These are phyloP conservation scores for Gremmenia infestans DNA, from an alignment of 2,329 filamentous ascomycete species.

Conservation along the genomic window DNA sequence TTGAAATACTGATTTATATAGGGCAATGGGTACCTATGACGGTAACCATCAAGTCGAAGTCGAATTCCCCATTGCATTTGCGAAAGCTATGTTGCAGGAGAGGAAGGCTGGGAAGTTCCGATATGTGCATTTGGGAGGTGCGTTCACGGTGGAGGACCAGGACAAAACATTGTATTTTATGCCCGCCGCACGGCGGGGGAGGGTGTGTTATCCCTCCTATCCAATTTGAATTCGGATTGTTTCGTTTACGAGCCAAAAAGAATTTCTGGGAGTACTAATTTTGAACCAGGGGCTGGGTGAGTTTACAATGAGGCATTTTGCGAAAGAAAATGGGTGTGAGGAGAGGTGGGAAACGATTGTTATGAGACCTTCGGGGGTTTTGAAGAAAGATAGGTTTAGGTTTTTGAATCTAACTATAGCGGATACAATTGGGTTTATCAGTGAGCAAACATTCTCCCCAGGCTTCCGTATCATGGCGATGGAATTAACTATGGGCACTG, in stretches of 20 bases:
- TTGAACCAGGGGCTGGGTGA: background rate
- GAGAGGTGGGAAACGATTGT: background rate
- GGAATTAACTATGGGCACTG: background rate
- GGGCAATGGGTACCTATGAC: constrained; percentile 15
- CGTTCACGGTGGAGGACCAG: constrained; percentile 37
- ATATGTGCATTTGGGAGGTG: constrained; percentile 38
- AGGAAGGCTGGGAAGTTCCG: constrained; percentile 34
- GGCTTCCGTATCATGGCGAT: background rate
- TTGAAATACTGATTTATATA: constrained; percentile 43
- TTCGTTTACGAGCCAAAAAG: background rate
- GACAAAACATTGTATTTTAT: constrained; percentile 35
- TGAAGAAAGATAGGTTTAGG: background rate
- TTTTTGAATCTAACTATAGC: background rate
- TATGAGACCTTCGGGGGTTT: constrained; percentile 1
- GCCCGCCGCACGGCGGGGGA: constrained; percentile 34
- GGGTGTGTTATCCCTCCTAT: constrained; percentile 1
- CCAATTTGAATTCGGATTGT: background rate
- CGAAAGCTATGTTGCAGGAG: constrained; percentile 8
- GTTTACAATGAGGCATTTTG: background rate
- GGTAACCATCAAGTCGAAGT: constrained; percentile 11
- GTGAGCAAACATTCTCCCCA: background rate
- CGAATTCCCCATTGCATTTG: constrained; percentile 17
- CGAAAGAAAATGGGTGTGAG: background rate
- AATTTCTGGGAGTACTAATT: background rate
- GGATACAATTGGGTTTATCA: constrained; percentile 1